phyloP scores from a whole-genome alignment of 2,329 filamentous ascomycete genomes.

The Ophiostoma australiae region DNA sequence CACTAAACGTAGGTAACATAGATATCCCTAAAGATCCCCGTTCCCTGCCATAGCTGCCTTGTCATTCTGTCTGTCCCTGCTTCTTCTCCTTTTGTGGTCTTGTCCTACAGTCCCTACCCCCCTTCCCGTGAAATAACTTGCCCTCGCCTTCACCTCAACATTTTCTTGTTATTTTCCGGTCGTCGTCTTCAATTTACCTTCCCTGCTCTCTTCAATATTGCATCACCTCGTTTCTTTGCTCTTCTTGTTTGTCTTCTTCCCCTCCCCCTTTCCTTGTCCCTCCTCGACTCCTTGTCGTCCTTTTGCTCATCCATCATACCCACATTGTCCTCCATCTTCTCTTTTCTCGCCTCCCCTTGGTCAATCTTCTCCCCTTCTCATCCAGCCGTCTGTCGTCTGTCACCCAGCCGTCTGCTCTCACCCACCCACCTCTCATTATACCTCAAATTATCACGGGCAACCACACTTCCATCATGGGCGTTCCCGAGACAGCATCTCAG shows the following conservation, averaged over 20 bases:
- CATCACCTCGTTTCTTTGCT: not conserved
- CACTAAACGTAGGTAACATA: not conserved
- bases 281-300: not conserved
- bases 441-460: not conserved
- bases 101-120: constrained; percentile 6
- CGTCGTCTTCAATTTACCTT: not conserved
- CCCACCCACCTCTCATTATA: not conserved
- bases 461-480: constrained; percentile 20
- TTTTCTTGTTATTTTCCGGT: not conserved
- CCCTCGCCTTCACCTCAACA: not conserved
- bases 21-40: not conserved
- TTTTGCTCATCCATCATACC: constrained; percentile 2
- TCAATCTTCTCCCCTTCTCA: not conserved
- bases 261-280: not conserved
- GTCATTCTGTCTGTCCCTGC: not conserved
- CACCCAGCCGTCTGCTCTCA: not conserved
- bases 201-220: not conserved
- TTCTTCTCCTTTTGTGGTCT: not conserved
- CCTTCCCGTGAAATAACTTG: not conserved
- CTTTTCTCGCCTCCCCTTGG: constrained; percentile 13
- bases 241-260: not conserved
- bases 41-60: not conserved
- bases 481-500: constrained; percentile 24
- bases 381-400: not conserved
- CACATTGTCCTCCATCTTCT: constrained; percentile 4